Evolutionary conservation across 345 rosid genomes (phyloP).

Genomic region (Citrus sp.): DNA sequence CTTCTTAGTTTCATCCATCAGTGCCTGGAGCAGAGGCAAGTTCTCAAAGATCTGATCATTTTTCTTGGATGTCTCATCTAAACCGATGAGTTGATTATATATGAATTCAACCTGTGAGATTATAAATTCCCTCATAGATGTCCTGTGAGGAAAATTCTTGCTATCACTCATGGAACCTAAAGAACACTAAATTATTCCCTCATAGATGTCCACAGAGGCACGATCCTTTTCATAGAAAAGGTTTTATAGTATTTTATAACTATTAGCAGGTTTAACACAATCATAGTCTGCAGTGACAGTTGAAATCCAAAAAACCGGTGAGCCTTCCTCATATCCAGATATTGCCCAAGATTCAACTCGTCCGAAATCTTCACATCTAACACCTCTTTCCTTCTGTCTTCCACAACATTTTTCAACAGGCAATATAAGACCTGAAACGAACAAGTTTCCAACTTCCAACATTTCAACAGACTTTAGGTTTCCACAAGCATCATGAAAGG

Average conservation of each 20-base stretch:
- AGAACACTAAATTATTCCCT: too few species aligned
- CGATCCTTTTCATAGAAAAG: too few species aligned
- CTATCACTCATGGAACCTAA: slow-evolving; percentile 49
- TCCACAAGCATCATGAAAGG: too few species aligned
- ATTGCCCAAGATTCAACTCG: slow-evolving; percentile 38
- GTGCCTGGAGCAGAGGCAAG: slow-evolving; percentile 49
- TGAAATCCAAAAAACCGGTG: slow-evolving; percentile 54
- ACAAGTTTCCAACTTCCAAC: too few species aligned
- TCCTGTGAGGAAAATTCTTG: slow-evolving; percentile 42
- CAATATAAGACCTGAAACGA: too few species aligned
- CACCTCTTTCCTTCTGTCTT: too few species aligned
- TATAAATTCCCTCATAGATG: slow-evolving; percentile 49
- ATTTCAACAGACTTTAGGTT: too few species aligned
- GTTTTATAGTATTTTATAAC: too few species aligned
- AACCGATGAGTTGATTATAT: slow-evolving; percentile 53
- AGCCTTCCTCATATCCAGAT: slow-evolving; percentile 70
- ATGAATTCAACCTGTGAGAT: slow-evolving; percentile 61
- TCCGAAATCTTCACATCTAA: too few species aligned
- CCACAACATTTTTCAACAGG: too few species aligned
- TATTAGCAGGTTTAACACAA: too few species aligned
- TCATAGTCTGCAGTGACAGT: slow-evolving; percentile 40
- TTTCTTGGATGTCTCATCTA: slow-evolving; percentile 51
- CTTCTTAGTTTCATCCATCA: slow-evolving; percentile 44
- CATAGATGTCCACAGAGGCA: slow-evolving; percentile 26
- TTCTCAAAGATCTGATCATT: slow-evolving; percentile 37